Evolutionary conservation across 2,329 filamentous ascomycete genomes (phyloP).

Genomic region (Exophiala viscosa): DNA sequence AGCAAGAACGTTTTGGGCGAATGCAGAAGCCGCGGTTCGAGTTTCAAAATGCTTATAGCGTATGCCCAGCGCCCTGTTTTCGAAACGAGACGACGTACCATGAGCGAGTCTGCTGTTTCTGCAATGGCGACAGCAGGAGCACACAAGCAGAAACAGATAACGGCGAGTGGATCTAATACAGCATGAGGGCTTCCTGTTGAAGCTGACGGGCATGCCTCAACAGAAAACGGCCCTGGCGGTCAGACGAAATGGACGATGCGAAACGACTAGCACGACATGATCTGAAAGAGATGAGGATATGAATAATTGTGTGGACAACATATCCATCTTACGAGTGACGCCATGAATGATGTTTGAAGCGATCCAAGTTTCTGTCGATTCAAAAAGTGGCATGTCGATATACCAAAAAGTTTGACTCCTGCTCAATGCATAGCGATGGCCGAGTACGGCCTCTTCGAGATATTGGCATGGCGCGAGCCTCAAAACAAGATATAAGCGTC

Average conservation of each 20-base stretch:
- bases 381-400: background rate
- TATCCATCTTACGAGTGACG: background rate
- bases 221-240: slow-evolving; percentile 9
- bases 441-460: background rate
- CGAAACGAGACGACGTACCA: slow-evolving; percentile 38
- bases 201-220: background rate
- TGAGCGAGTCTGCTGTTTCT: slow-evolving; percentile 34
- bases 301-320: background rate
- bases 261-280: background rate
- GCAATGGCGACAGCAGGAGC: slow-evolving; percentile 21
- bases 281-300: background rate
- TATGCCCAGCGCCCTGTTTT: slow-evolving; percentile 73
- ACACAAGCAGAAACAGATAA: slow-evolving; percentile 2
- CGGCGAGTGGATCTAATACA: slow-evolving; percentile 9
- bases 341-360: background rate
- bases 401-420: background rate
- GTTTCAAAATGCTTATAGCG: slow-evolving; percentile 85
- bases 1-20: slow-evolving; percentile 73
- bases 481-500: background rate
- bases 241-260: background rate
- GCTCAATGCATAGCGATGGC: background rate
- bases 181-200: slow-evolving; percentile 8
- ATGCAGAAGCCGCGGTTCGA: slow-evolving; percentile 81
- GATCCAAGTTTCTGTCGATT: background rate
- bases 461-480: background rate